A percentile compares a stretch with the other conserved stretches of the same genome.
Evolutionary conservation across 73 alveolate genomes (phyloP).

Genomic region (Tetrahymena elliotti): DNA sequence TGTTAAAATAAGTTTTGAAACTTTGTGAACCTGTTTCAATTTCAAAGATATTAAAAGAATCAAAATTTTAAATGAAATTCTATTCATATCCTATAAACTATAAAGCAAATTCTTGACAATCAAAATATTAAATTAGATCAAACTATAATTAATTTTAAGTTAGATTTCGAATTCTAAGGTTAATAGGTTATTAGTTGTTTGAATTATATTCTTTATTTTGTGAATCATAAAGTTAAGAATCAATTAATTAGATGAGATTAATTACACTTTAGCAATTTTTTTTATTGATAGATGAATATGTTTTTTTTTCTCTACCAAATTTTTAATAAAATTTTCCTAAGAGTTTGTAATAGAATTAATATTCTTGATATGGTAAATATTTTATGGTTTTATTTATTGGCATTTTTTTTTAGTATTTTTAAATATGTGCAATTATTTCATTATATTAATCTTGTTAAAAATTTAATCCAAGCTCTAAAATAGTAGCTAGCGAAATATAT

Average conservation of each 20-base stretch:
- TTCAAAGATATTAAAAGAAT: neutral
- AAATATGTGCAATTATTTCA: neutral
- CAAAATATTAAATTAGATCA: neutral
- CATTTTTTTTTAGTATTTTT: neutral
- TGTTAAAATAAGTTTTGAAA: no score
- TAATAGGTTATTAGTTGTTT: no score
- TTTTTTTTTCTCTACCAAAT: neutral
- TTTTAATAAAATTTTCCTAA: no score
- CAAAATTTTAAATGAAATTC: neutral
- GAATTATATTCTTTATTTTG: no score
- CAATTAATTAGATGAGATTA: no score
- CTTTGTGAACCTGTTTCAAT: neutral
- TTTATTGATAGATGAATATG: no score
- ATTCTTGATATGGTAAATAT: neutral
- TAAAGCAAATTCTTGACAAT: neutral
- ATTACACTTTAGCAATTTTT: no score
- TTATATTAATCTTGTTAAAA: no score
- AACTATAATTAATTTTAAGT: neutral
- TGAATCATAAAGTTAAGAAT: neutral
- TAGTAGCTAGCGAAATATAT: no score
- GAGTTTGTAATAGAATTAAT: no score
- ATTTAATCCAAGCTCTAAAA: no score
- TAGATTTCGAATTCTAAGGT: no score
- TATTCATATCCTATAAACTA: neutral
- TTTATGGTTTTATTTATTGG: neutral